phyloP scores from a whole-genome alignment of 2,329 filamentous ascomycete genomes.

The Aspergillus pseudoglaucus region DNA sequence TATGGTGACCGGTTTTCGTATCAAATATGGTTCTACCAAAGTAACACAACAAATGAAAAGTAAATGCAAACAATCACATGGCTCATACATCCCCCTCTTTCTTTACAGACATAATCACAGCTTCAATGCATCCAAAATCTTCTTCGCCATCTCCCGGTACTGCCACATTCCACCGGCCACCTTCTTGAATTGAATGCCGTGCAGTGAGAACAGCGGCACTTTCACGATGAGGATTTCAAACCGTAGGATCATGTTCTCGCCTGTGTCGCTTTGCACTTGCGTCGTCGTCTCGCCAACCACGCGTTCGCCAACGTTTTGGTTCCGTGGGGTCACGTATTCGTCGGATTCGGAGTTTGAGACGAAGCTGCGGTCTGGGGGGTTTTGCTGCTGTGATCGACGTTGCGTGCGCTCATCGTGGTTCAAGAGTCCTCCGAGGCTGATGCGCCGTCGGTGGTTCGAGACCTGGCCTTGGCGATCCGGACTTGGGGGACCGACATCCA shows the following conservation, averaged over 20 bases:
- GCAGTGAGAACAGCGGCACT: conserved; percentile 82
- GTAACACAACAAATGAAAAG: too few relatives aligned
- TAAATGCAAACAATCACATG: background rate
- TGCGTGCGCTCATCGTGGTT: conserved; percentile 63
- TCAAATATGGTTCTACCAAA: too few relatives aligned
- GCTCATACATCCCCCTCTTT: background rate
- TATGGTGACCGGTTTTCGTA: too few relatives aligned
- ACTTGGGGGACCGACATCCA: conserved; percentile 56
- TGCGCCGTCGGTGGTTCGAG: conserved; percentile 64
- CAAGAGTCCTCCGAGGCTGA: conserved; percentile 72
- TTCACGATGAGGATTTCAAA: conserved; percentile 99
- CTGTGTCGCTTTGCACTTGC: conserved; percentile 83
- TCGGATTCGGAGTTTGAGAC: conserved; percentile 83
- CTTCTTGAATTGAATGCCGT: conserved; percentile 98
- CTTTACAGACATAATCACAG: conserved; percentile 48
- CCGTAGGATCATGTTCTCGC: conserved; percentile 72
- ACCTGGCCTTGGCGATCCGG: conserved; percentile 44
- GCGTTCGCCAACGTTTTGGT: conserved; percentile 46
- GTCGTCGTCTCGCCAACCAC: conserved; percentile 83
- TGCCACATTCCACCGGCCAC: conserved; percentile 95
- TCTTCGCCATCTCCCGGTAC: conserved; percentile 97
- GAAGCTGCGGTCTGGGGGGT: conserved; percentile 61
- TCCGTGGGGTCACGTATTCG: conserved; percentile 55
- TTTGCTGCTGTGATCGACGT: conserved; percentile 37
- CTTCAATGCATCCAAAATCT: conserved; percentile 79